Percentiles rank a stretch among this genome's conserved stretches.
Conservation (phyloP, 2,329 filamentous ascomycete genomes). For the Cryphonectria naterciae region DNA sequence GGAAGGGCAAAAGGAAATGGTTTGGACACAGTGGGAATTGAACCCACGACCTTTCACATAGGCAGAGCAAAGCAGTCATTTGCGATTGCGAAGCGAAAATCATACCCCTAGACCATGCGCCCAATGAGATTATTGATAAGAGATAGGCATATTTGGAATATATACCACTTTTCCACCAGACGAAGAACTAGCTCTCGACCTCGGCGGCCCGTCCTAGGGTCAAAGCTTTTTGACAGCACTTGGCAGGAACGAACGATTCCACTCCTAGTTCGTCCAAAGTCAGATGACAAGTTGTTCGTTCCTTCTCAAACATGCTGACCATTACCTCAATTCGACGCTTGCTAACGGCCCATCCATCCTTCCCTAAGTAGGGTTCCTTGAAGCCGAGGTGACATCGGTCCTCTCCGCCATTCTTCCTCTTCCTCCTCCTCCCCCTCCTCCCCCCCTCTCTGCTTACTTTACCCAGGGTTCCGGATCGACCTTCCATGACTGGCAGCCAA, state of each 20-base stretch:
- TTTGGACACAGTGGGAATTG: slow-evolving; percentile 6
- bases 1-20: background rate
- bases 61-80: background rate
- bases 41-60: slow-evolving; percentile 6
- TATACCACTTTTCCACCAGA: background rate
- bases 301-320: background rate
- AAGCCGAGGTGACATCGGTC: background rate
- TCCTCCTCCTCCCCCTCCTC: background rate
- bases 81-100: slow-evolving; percentile 5
- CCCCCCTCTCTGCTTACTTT: too few species aligned
- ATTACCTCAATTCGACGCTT: background rate
- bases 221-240: background rate
- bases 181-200: background rate
- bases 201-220: background rate
- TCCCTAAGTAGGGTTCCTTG: background rate
- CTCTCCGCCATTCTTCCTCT: background rate
- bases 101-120: slow-evolving; percentile 9
- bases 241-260: background rate
- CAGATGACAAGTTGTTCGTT: background rate
- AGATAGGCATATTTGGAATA: background rate
- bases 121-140: background rate
- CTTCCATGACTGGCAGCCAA: background rate
- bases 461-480: background rate
- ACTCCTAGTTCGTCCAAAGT: background rate
- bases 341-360: background rate